Conservation (phyloP, 768 basidiomycete species). For the Porpolomopsis calyptriformis region DNA sequence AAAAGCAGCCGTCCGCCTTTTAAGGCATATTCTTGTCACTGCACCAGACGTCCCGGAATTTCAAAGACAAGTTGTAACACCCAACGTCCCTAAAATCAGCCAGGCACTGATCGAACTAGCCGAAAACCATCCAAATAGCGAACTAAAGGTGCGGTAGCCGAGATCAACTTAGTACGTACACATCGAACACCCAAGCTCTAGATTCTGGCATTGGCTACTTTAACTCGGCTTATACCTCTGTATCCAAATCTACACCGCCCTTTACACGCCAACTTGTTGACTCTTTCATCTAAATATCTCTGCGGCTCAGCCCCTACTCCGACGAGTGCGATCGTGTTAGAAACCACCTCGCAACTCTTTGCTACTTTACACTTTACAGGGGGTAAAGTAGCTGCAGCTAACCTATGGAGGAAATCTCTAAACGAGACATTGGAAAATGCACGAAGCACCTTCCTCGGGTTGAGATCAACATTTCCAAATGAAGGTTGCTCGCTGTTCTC, state of each 20-base stretch:
- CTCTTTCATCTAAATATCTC: conserved; percentile 45
- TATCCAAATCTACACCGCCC: conserved; percentile 62
- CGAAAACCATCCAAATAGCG: conserved; percentile 39
- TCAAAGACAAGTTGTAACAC: conserved; percentile 65
- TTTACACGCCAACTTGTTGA: conserved; percentile 40
- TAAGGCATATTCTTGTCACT: conserved; percentile 49
- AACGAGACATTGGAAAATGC: conserved; percentile 59
- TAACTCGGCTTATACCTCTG: conserved; percentile 45
- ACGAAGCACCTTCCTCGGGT: conserved; percentile 46
- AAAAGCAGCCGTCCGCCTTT: conserved; percentile 56
- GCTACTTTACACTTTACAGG: conserved; percentile 58
- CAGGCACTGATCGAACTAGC: conserved; percentile 43
- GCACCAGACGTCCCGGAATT: conserved; percentile 63
- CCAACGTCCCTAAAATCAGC: conserved; percentile 65
- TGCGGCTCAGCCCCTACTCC: conserved; percentile 41
- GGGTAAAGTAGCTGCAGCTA: conserved; percentile 67
- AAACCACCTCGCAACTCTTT: conserved; percentile 48
- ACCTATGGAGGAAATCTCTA: conserved; percentile 64
- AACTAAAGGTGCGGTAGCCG: conserved; percentile 40
- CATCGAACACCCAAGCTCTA: conserved; percentile 11
- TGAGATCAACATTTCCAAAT: conserved; percentile 51
- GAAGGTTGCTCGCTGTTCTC: conserved; percentile 25
- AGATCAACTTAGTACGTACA: background rate
- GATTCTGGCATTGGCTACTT: conserved; percentile 38
- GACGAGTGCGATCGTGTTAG: conserved; percentile 28